A percentile compares a stretch with the other conserved stretches of the same genome.
Conservation (phyloP, 169 alveolate species). For the Eimeria zaria region DNA sequence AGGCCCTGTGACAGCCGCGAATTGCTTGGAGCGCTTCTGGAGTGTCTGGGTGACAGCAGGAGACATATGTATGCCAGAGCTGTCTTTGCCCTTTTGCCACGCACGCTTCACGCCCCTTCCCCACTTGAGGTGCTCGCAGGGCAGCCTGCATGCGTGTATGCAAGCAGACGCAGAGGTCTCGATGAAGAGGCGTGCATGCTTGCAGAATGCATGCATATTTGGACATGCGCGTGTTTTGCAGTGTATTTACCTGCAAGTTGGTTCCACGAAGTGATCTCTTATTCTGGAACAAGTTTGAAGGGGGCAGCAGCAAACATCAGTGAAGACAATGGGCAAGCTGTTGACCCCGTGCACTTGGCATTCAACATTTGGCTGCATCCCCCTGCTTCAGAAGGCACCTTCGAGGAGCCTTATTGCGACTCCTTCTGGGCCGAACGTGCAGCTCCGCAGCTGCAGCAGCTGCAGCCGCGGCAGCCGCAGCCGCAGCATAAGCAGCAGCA, state of each 20-base stretch:
- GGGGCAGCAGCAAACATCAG: background rate
- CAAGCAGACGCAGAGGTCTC: background rate
- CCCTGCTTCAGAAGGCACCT: constrained; percentile 33
- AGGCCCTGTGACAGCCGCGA: constrained; percentile 26
- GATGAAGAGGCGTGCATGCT: background rate
- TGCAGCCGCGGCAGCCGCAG: background rate
- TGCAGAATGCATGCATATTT: background rate
- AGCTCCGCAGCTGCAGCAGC: background rate
- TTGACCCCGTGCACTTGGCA: constrained; percentile 41
- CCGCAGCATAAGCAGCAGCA: background rate
- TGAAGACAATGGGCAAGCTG: background rate
- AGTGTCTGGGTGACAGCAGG: constrained; percentile 66
- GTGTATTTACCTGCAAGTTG: constrained; percentile 85
- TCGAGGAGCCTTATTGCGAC: constrained; percentile 28
- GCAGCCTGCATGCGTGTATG: background rate
- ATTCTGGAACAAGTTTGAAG: background rate
- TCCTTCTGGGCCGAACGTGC: constrained; percentile 54
- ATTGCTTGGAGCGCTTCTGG: constrained; percentile 34
- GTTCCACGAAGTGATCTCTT: constrained; percentile 84
- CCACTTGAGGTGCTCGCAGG: background rate
- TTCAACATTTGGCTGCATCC: constrained; percentile 75
- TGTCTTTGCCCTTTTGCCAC: background rate
- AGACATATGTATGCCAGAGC: background rate
- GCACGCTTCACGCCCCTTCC: background rate
- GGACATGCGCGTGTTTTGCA: background rate